Evolutionary conservation across 2,329 filamentous ascomycete species (phyloP).

Genomic region (Beauveria australis): DNA sequence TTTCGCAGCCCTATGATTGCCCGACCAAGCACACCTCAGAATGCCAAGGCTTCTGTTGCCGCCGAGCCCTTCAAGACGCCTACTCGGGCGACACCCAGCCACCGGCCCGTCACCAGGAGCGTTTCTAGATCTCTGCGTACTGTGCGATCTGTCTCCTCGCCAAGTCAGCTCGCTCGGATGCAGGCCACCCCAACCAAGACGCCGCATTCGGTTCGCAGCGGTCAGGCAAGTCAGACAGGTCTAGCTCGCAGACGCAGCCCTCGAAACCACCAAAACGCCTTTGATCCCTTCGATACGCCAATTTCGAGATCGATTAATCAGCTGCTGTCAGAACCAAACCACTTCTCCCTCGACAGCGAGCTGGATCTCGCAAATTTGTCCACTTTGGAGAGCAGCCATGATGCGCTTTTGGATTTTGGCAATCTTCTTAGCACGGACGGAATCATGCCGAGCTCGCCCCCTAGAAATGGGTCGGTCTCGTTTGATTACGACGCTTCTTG

Average conservation of each 20-base stretch:
- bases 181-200: slow-evolving; percentile 44
- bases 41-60: slow-evolving; percentile 29
- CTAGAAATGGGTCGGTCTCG: slow-evolving; percentile 20
- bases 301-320: slow-evolving; percentile 56
- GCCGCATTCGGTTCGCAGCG: slow-evolving; percentile 22
- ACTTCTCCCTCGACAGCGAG: slow-evolving; percentile 35
- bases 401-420: slow-evolving; percentile 36
- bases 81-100: slow-evolving; percentile 51
- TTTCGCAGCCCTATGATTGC: slow-evolving; percentile 50
- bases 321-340: slow-evolving; percentile 49
- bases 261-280: slow-evolving; percentile 28
- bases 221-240: slow-evolving; percentile 24
- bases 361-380: slow-evolving; percentile 35
- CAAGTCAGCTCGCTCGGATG: slow-evolving; percentile 30
- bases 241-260: slow-evolving; percentile 36
- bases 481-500: slow-evolving; percentile 22
- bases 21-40: slow-evolving; percentile 45
- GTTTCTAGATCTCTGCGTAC: slow-evolving; percentile 49
- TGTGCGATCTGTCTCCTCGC: slow-evolving; percentile 35
- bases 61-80: slow-evolving; percentile 52
- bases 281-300: slow-evolving; percentile 43
- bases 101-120: slow-evolving; percentile 53
- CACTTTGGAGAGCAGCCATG: slow-evolving; percentile 28
- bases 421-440: slow-evolving; percentile 39
- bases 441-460: slow-evolving; percentile 41